phyloP scores from a whole-genome alignment of 345 rosid species.

The Bruguiera gymnorhiza region DNA sequence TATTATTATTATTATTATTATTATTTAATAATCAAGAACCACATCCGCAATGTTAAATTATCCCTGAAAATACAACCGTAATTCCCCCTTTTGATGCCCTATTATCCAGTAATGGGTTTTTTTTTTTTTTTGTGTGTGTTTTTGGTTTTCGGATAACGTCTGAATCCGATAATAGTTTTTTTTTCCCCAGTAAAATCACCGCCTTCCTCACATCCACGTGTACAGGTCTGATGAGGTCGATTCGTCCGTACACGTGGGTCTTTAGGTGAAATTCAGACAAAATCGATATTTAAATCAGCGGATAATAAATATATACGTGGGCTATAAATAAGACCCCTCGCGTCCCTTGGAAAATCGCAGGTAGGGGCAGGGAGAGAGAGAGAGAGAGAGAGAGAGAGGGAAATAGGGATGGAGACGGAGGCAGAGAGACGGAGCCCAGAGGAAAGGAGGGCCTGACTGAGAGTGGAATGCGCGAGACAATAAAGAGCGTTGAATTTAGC shows the following conservation, averaged over 20 bases:
- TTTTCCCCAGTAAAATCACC: not conserved
- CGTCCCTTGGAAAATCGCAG: conserved; percentile 1
- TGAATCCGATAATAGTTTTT: no score
- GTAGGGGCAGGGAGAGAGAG: conserved; percentile 15
- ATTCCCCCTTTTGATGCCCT: no score
- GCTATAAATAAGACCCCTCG: conserved; percentile 35
- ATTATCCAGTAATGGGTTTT: no score
- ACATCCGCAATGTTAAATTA: no score
- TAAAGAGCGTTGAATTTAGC: conserved; percentile 1
- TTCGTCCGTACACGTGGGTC: conserved; percentile 6
- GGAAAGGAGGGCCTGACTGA: conserved; percentile 16
- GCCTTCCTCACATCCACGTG: not conserved
- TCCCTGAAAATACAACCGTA: no score
- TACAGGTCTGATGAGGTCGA: not conserved
- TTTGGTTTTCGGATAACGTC: no score
- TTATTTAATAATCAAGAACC: no score
- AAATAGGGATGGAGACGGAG: conserved; percentile 2
- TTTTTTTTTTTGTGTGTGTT: no score
- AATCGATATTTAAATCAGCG: conserved; percentile 1
- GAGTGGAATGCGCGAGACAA: conserved; percentile 7
- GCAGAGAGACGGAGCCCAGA: conserved; percentile 5
- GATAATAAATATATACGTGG: not conserved
- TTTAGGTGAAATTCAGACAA: conserved; percentile 31
- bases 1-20: no score
- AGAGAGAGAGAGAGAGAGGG: conserved; percentile 16